A percentile compares a stretch with the other conserved stretches of the same genome.
phyloP scores from a whole-genome alignment of 257 asterid species.

The Lycium ferocissimum region DNA sequence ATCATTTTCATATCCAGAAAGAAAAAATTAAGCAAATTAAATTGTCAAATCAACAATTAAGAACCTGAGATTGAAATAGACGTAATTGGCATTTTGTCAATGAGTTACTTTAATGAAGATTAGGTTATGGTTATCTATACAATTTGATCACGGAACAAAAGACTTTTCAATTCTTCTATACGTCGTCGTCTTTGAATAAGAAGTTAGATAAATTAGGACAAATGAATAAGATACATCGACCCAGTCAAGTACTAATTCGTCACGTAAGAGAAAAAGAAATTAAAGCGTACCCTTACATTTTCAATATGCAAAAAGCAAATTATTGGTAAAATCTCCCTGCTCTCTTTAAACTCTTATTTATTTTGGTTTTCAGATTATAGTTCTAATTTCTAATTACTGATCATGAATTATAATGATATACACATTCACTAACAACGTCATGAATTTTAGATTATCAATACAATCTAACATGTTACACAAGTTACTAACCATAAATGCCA shows the following conservation, averaged over 20 bases:
- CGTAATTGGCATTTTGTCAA: constrained; percentile 20
- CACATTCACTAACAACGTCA: background rate
- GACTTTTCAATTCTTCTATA: background rate
- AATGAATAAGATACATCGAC: constrained; percentile 12
- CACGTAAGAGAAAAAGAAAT: background rate
- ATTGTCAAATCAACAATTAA: constrained; percentile 8
- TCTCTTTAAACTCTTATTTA: too few species aligned
- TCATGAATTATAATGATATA: too few species aligned
- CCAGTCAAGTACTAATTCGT: constrained; percentile 9
- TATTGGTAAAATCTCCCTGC: background rate
- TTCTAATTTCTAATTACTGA: background rate
- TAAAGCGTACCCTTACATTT: background rate
- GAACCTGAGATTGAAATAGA: background rate
- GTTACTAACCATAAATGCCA: background rate
- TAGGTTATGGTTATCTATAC: background rate
- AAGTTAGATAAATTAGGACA: background rate
- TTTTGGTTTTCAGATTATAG: background rate
- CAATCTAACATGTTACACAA: background rate
- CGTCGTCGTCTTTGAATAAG: background rate
- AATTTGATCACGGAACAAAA: constrained; percentile 23
- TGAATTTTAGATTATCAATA: background rate
- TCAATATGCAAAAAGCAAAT: background rate
- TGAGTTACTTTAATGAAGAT: constrained; percentile 17
- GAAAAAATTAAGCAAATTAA: background rate
- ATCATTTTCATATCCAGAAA: background rate